Evolutionary conservation across 1,284 basidiomycete species (phyloP), one percentile per base, ranked within the genome.

Genomic region (Volvariella volvacea): DNA sequence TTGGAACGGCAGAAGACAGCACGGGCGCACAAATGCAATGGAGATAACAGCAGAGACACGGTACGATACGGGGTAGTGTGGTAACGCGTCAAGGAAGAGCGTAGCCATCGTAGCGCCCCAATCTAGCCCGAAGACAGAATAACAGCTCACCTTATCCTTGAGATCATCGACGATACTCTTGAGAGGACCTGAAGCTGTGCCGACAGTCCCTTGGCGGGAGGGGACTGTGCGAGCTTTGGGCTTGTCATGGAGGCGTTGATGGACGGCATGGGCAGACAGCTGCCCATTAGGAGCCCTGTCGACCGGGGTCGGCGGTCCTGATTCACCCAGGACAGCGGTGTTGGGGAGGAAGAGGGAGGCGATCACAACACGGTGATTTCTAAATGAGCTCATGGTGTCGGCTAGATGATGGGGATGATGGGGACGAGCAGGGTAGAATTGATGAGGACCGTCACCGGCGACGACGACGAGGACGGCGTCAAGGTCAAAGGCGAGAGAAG

Each of bases 101-200:
- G 12, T 28, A 12, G 25, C 6, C 12, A 6, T 12, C 25, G 12
- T 12, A 28, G 12, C 25, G 6, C 25, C 25, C 12, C 25, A 12
- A 6, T 28, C 6, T 12, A 6, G 25, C 12, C 6, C 12, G 6
- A 28, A 28, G 25, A 36, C n/a, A 16, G 15, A 15, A 6, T 6
- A 36, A 36, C 34, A 16, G n/a, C n/a, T n/a, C 33, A 77, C 78
- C 67, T 83, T 84, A 58, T 74, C 76, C 51, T 70, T 76, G 41
- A 88, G 71, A 61, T 88, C 86, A 9, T 88, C 83, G 36, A 89
- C 80, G 50, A 89, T 88, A 52, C 83, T 86, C 59, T 67, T 76
- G 41, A 80, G 56, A 0, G 78, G 76, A 0, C 53, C 55, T 15
- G 52, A 53, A 4, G 47, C 47, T 45, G 60, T 63, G 8, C 41